Conservation (phyloP, 1,139 yeast species). For the Hansenula sp. region DNA sequence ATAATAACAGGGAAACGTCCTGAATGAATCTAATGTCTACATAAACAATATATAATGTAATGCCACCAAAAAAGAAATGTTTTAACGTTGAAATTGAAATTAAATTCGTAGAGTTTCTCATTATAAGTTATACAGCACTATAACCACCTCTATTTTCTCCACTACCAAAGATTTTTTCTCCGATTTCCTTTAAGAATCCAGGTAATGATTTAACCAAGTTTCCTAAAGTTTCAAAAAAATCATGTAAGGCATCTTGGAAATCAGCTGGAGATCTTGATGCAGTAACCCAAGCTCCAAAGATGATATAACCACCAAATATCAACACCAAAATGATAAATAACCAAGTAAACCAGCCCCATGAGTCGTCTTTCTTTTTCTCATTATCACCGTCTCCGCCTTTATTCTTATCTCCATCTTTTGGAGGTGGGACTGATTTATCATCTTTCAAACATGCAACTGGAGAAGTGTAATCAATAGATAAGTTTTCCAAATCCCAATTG, state of each 20-base stretch:
- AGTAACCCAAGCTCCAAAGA: conserved; percentile 79
- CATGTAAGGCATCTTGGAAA: conserved; percentile 55
- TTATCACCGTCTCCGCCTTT: conserved; percentile 20
- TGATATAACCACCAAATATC: conserved; percentile 65
- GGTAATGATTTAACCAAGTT: conserved; percentile 65
- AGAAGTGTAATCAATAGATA: conserved; percentile 31
- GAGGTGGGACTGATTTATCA: conserved; percentile 20
- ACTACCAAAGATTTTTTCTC: conserved; percentile 67
- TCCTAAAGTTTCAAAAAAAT: conserved; percentile 66
- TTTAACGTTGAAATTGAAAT: background rate
- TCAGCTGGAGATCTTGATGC: conserved; percentile 35
- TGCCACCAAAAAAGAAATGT: background rate
- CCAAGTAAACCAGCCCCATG: conserved; percentile 82
- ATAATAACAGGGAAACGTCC: conserved; percentile 31
- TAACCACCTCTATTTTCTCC: conserved; percentile 79
- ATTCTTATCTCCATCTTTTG: conserved; percentile 26
- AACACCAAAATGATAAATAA: conserved; percentile 63
- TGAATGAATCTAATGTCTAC: background rate
- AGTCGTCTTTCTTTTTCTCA: conserved; percentile 31
- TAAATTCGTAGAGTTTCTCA: no score
- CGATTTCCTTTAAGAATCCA: conserved; percentile 64
- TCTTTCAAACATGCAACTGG: conserved; percentile 39
- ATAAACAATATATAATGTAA: no score
- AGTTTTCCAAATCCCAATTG: conserved; percentile 31
- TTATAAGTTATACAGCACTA: conserved; percentile 81